phyloP scores from a whole-genome alignment of 257 asterid genomes.

The Echium plantagineum region DNA sequence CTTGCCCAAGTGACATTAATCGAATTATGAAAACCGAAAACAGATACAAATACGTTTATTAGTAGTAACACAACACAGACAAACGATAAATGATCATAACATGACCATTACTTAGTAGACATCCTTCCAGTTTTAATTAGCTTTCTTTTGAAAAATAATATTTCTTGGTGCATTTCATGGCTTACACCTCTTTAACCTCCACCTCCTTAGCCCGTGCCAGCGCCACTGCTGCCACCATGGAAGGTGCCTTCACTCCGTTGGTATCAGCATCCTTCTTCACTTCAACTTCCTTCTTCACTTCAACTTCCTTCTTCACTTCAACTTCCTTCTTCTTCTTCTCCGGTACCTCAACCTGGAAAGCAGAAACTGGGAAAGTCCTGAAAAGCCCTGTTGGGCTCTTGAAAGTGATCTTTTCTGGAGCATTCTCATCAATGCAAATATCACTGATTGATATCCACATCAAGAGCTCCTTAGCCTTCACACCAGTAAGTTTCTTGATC shows the following conservation, averaged over 20 bases:
- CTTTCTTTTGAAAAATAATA: neutral
- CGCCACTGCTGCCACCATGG: neutral
- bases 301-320: no score
- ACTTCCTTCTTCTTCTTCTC: neutral
- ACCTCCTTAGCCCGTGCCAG: neutral
- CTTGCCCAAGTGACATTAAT: neutral
- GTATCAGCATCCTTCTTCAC: conserved; percentile 2
- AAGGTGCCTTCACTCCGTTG: neutral
- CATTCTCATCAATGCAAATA: conserved; percentile 33
- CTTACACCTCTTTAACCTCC: neutral
- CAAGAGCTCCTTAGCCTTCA: conserved; percentile 59
- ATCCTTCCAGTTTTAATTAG: neutral
- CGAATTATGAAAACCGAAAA: neutral
- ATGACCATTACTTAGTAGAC: neutral
- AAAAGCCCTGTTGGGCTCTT: conserved; percentile 46
- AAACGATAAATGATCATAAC: neutral
- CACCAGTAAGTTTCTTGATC: conserved; percentile 48
- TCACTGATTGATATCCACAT: conserved; percentile 47
- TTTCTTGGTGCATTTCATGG: neutral
- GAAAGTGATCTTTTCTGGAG: conserved; percentile 47
- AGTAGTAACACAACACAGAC: neutral
- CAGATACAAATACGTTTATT: neutral
- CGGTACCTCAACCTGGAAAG: conserved; percentile 28
- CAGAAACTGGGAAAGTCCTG: conserved; percentile 41
- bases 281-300: no score